Evolutionary conservation across 2,329 filamentous ascomycete genomes (phyloP), one percentile per base, ranked within the genome.

Genomic region (Fusarium ramigenum): DNA sequence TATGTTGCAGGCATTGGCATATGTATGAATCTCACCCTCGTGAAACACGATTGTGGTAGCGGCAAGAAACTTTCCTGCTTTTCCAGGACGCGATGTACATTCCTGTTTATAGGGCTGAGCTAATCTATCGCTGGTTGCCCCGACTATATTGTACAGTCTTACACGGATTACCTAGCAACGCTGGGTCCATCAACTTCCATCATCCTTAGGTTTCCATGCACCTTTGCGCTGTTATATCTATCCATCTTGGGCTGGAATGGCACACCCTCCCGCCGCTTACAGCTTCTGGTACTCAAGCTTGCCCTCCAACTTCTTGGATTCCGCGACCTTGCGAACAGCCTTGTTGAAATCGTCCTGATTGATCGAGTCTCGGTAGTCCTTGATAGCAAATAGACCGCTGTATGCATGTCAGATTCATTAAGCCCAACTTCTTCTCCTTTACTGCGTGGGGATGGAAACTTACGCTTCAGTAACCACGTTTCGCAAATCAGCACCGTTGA

Each of bases 281-380:
- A 97, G 87, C 86, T 97, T 97, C 89, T 97, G 93, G 85, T 98
- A 98, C 84, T 98, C 96, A 56, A 98, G 88, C 87, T 98, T 98
- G 84, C 96, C 96, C 84, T 99, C 96, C 78, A 99, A 85, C 86
- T 99, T 99, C 93, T 99, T 99, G 70, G 94, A 89, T 84, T 99
- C 96, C 21, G 93, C 95, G 76, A 99, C 93, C 90, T 99, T 99
- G 76, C 96, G 92, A 61, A 99, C 96, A 8, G 96, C 96, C 86
- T 98, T 98, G 87, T 98, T 99, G 91, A 98, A 98, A 81, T 99
- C 96, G 79, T 99, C 96, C 83, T 99, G 96, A 85, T 93, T 98
- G 84, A 99, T 93, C 18, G 95, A 91, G 79, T 99, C 96, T 70
- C 97, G 89, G 83, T 98, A 97, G 80, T 97, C 96, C 84, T 98